Conservation (phyloP, 768 basidiomycete species). For the Panellus pusillus region DNA sequence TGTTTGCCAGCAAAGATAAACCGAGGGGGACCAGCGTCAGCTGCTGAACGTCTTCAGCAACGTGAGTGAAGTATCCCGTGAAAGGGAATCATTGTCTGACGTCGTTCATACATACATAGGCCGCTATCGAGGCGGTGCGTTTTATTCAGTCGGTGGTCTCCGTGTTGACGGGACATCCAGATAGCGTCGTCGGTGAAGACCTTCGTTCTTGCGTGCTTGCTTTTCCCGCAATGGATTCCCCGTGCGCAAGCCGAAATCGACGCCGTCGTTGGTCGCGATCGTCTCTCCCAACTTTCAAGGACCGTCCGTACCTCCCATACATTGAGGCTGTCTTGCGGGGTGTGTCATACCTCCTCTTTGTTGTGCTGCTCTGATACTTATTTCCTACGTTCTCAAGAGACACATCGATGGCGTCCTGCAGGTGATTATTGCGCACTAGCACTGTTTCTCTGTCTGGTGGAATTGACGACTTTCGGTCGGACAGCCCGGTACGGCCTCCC, state of each 20-base stretch:
- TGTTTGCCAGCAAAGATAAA: too few species aligned
- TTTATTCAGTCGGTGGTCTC: too few species aligned
- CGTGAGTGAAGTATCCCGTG: too few species aligned
- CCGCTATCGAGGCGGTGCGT: too few species aligned
- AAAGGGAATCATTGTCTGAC: too few species aligned
- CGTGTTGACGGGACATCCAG: too few species aligned
- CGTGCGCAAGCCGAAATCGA: conserved; percentile 8
- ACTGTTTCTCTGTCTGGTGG: neutral
- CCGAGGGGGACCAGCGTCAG: too few species aligned
- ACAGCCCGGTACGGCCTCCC: neutral
- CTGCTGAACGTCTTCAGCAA: too few species aligned
- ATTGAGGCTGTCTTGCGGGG: conserved; percentile 1
- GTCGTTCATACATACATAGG: too few species aligned
- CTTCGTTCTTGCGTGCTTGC: neutral
- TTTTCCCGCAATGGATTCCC: neutral
- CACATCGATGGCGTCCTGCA: neutral
- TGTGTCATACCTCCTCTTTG: neutral
- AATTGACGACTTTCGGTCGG: neutral
- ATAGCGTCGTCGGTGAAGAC: neutral
- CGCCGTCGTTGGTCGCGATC: conserved; percentile 15
- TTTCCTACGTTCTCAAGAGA: neutral
- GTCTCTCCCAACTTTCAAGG: conserved; percentile 6
- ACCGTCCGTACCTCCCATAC: conserved; percentile 13
- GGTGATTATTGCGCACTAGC: neutral
- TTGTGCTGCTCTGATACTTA: neutral